These are phyloP conservation scores for Aspergillus glaucus DNA, from an alignment of 2,329 filamentous ascomycete species.

Conservation along the genomic window DNA sequence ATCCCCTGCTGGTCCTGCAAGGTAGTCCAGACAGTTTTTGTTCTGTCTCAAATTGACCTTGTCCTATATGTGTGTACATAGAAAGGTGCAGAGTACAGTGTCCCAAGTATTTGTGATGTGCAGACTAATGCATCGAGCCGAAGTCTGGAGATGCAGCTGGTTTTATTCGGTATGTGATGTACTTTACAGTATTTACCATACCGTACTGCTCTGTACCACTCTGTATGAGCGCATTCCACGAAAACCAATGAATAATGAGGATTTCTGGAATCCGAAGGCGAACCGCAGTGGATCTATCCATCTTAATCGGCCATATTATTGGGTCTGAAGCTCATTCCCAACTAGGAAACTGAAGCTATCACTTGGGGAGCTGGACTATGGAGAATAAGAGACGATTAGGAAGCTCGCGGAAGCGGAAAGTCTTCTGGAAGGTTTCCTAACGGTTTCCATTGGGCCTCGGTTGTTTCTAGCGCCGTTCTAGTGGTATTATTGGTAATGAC, in stretches of 20 bases:
- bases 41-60: too few relatives aligned
- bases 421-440: conserved; percentile 3
- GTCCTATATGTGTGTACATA: too few relatives aligned
- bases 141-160: neutral
- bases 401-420: too few relatives aligned
- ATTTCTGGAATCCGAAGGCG: neutral
- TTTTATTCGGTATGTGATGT: neutral
- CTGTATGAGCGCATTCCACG: neutral
- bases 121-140: neutral
- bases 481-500: conserved; percentile 3
- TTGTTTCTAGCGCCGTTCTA: conserved; percentile 15
- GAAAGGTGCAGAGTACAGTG: neutral
- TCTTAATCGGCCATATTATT: neutral
- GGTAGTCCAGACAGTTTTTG: too few relatives aligned
- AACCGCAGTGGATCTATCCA: neutral
- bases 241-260: neutral
- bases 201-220: neutral
- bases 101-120: neutral
- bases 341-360: neutral
- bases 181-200: neutral
- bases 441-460: conserved; percentile 7
- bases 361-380: neutral
- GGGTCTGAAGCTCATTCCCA: neutral
- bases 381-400: too few relatives aligned
- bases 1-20: too few relatives aligned